Percentiles rank a stretch among this genome's conserved stretches.
Evolutionary conservation across 2,329 filamentous ascomycete species (phyloP).

Genomic region (Diplodia mutila): DNA sequence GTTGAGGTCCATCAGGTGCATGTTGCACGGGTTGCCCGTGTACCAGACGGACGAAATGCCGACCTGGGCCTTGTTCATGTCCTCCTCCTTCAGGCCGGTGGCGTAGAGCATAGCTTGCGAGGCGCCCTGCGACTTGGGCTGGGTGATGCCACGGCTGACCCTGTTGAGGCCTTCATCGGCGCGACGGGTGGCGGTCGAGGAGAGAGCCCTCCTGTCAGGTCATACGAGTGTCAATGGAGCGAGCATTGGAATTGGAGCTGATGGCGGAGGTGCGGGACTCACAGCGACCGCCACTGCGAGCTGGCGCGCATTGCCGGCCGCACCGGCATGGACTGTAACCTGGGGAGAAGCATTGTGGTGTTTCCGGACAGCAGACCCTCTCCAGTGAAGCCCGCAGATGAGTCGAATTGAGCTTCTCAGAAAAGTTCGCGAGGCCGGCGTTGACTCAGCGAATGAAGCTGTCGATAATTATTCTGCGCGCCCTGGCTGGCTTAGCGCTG

Average conservation of each 20-base stretch:
- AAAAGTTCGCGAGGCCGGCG: slow-evolving; percentile 17
- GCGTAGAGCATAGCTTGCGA: slow-evolving; percentile 99
- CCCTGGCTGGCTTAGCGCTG: slow-evolving; percentile 20
- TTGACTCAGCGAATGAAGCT: slow-evolving; percentile 24
- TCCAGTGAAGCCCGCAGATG: neutral
- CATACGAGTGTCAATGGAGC: slow-evolving; percentile 16
- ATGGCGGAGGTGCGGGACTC: slow-evolving; percentile 1
- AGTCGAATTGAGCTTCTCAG: slow-evolving; percentile 19
- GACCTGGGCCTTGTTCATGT: slow-evolving; percentile 96
- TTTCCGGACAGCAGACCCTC: neutral
- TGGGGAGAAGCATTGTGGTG: slow-evolving; percentile 25
- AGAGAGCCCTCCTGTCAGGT: slow-evolving; percentile 19
- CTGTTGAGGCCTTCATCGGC: slow-evolving; percentile 64
- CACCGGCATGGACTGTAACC: slow-evolving; percentile 8
- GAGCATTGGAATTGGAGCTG: neutral
- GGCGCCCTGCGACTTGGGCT: slow-evolving; percentile 96
- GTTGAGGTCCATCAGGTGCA: slow-evolving; percentile 93
- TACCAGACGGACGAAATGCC: slow-evolving; percentile 99
- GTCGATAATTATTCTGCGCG: slow-evolving; percentile 20
- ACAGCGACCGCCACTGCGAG: slow-evolving; percentile 22
- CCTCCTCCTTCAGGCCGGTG: slow-evolving; percentile 80
- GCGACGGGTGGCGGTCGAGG: slow-evolving; percentile 34
- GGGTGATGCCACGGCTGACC: slow-evolving; percentile 82
- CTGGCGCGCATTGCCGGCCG: slow-evolving; percentile 20
- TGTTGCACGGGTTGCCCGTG: slow-evolving; percentile 97